phyloP scores from a whole-genome alignment of 164 flowering plant species.

The Umbilicus rupestris region DNA sequence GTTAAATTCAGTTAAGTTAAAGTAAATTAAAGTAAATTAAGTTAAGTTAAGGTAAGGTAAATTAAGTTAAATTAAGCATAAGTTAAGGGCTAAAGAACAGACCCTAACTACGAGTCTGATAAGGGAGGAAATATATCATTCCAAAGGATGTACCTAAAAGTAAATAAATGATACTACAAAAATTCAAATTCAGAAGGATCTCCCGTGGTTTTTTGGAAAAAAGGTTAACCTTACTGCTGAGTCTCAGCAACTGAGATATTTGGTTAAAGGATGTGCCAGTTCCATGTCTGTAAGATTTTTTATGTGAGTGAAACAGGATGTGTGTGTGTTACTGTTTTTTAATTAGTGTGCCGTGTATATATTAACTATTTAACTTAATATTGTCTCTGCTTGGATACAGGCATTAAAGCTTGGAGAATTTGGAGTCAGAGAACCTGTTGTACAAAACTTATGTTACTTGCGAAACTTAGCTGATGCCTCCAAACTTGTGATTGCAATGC shows the following conservation, averaged over 20 bases:
- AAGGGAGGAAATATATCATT: not conserved
- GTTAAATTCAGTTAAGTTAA: too few relatives aligned
- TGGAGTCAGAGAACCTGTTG: slow-evolving; percentile 78
- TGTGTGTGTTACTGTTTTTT: too few relatives aligned
- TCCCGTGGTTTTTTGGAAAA: not conserved
- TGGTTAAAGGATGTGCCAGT: not conserved
- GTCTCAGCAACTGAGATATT: not conserved
- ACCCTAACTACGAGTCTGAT: not conserved
- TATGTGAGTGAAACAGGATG: too few relatives aligned
- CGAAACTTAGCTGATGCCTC: slow-evolving; percentile 85
- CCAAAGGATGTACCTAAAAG: not conserved
- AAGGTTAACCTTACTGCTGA: not conserved
- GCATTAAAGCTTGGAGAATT: slow-evolving; percentile 93
- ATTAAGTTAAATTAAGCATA: too few relatives aligned
- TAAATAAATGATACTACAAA: not conserved
- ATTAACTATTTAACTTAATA: too few relatives aligned
- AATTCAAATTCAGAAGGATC: not conserved
- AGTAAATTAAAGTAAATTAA: too few relatives aligned
- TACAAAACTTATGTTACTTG: slow-evolving; percentile 83
- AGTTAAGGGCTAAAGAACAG: too few relatives aligned
- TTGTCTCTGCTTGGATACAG: slow-evolving; percentile 24
- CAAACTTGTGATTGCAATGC: slow-evolving; percentile 62
- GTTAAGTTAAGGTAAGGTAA: too few relatives aligned
- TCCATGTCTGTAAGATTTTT: not conserved
- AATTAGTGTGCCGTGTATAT: too few relatives aligned